These are phyloP conservation scores for Pythium sp. DNA, from an alignment of 352 stramenopile species.

Conservation along the genomic window DNA sequence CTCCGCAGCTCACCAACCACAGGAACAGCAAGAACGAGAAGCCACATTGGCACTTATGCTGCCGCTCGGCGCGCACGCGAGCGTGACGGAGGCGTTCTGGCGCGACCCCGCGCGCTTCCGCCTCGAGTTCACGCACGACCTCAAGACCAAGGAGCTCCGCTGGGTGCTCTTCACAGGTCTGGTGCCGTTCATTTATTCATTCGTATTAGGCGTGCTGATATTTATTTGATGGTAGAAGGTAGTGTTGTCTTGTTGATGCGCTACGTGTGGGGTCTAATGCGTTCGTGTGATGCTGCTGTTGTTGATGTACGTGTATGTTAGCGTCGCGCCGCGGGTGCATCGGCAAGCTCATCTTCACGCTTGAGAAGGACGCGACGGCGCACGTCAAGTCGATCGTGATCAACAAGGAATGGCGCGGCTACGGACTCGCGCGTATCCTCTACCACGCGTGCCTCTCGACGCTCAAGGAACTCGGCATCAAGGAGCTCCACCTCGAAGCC, in stretches of 20 bases:
- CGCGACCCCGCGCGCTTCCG: slow-evolving; percentile 48
- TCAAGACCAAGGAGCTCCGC: slow-evolving; percentile 65
- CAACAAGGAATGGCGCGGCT: slow-evolving; percentile 61
- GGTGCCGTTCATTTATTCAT: neutral
- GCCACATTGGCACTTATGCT: neutral
- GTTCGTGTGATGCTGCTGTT: neutral
- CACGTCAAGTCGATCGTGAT: slow-evolving; percentile 80
- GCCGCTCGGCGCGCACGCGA: slow-evolving; percentile 30
- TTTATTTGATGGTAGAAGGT: neutral
- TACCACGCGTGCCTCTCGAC: slow-evolving; percentile 74
- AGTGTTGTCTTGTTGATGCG: neutral
- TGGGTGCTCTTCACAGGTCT: slow-evolving; percentile 78
- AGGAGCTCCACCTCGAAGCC: slow-evolving; percentile 51
- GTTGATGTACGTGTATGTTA: slow-evolving; percentile 5
- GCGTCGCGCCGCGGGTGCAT: slow-evolving; percentile 54
- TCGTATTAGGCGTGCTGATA: neutral
- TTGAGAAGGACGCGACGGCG: slow-evolving; percentile 50
- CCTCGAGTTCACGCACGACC: slow-evolving; percentile 70
- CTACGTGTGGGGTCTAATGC: neutral
- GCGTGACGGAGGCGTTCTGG: slow-evolving; percentile 45
- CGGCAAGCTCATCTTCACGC: slow-evolving; percentile 81
- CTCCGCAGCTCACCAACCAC: neutral
- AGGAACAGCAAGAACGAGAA: neutral
- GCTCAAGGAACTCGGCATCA: slow-evolving; percentile 52
- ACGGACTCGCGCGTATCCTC: slow-evolving; percentile 71